phyloP scores from a whole-genome alignment of 768 basidiomycete genomes.

The Dictyophora rubrovolvata region DNA sequence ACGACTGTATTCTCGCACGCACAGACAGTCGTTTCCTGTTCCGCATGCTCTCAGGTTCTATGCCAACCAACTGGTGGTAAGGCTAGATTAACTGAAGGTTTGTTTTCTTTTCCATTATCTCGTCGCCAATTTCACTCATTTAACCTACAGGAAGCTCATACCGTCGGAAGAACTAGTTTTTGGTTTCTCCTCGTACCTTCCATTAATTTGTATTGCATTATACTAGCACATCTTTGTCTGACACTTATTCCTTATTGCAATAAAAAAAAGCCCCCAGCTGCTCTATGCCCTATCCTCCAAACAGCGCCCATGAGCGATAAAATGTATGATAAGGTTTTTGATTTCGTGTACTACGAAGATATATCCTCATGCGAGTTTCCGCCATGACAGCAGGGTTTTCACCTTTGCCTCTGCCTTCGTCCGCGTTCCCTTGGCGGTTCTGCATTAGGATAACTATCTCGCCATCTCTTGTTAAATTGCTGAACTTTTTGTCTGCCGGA shows the following conservation, averaged over 20 bases:
- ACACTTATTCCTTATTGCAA: neutral
- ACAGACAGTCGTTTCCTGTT: conserved; percentile 92
- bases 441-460: no score
- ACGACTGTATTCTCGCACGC: conserved; percentile 99
- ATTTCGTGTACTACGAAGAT: no score
- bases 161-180: conserved; percentile 79
- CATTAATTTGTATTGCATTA: neutral
- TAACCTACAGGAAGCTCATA: conserved; percentile 78
- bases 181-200: conserved; percentile 14
- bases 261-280: neutral
- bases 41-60: conserved; percentile 84
- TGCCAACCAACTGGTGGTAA: conserved; percentile 99
- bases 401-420: no score
- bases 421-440: neutral
- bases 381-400: no score
- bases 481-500: conserved; percentile 21
- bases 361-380: no score
- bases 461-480: neutral
- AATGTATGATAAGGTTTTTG: no score
- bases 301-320: no score
- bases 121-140: conserved; percentile 11
- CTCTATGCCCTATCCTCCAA: neutral
- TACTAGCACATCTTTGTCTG: conserved; percentile 3
- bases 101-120: conserved; percentile 20
- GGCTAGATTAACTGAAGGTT: conserved; percentile 96